Percentiles rank a stretch among this genome's conserved stretches.
Evolutionary conservation across 768 basidiomycete species (phyloP).

Genomic region (Russula vinacea): DNA sequence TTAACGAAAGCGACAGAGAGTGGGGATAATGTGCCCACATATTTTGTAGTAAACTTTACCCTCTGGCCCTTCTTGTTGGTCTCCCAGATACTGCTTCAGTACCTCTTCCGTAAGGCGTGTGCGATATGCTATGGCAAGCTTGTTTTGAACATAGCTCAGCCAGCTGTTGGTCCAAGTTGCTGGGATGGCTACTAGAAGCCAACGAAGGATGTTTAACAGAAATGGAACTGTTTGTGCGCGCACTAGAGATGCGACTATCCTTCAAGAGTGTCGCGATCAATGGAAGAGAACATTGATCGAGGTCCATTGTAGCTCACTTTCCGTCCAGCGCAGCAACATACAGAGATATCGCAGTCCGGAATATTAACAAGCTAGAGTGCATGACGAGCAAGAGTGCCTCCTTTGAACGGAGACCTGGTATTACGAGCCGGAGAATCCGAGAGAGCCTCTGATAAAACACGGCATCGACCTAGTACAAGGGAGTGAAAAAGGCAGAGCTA

Average conservation of each 20-base stretch:
- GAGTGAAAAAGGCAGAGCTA: neutral
- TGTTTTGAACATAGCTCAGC: constrained; percentile 91
- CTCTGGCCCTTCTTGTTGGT: constrained; percentile 57
- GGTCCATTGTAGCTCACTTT: constrained; percentile 45
- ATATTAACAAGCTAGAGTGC: constrained; percentile 86
- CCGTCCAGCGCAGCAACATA: constrained; percentile 95
- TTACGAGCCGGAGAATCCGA: constrained; percentile 78
- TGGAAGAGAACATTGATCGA: constrained; percentile 13
- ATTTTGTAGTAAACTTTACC: constrained; percentile 94
- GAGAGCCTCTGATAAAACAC: constrained; percentile 82
- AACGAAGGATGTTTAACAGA: constrained; percentile 78
- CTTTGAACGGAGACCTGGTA: constrained; percentile 79
- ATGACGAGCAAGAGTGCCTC: constrained; percentile 83
- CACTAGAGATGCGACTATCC: constrained; percentile 93
- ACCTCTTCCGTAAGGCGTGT: constrained; percentile 83
- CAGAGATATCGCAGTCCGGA: constrained; percentile 86
- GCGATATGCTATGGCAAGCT: constrained; percentile 84
- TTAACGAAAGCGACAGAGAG: neutral
- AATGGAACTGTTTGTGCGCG: constrained; percentile 78
- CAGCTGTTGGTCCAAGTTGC: constrained; percentile 92
- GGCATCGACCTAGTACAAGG: constrained; percentile 68
- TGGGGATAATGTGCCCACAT: constrained; percentile 44
- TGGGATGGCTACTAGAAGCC: constrained; percentile 89
- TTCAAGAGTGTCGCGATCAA: constrained; percentile 34
- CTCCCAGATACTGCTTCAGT: constrained; percentile 79